Evolutionary conservation across 192 early-diverging fungal genomes (phyloP).

Genomic region (Backusella australiensis): DNA sequence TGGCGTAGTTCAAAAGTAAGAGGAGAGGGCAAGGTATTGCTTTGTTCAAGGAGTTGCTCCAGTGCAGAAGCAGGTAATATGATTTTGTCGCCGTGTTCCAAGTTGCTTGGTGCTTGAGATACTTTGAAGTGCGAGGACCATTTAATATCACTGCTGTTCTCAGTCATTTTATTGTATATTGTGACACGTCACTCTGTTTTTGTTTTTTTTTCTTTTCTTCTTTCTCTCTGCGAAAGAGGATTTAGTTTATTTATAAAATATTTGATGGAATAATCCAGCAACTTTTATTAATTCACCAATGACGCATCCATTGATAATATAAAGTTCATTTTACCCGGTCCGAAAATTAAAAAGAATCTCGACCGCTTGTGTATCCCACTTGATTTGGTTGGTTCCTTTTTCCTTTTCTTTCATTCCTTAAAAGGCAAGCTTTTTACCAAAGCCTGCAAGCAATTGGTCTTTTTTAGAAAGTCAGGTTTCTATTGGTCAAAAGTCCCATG

Average conservation of each 20-base stretch:
- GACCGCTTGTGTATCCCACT: not conserved
- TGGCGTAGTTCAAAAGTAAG: conserved; percentile 59
- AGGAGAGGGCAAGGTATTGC: conserved; percentile 50
- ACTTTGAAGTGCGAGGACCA: conserved; percentile 25
- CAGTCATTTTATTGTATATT: not conserved
- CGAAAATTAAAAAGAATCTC: not conserved
- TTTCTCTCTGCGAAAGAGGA: not conserved
- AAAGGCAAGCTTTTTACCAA: not conserved
- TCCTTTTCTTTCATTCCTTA: not conserved
- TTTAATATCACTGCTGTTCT: not conserved
- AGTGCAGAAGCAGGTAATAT: conserved; percentile 50
- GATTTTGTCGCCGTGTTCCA: conserved; percentile 55
- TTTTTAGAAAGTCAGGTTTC: not conserved
- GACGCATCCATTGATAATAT: not conserved
- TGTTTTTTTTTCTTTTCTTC: not conserved
- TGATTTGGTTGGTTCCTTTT: conserved; percentile 3
- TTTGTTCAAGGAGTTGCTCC: conserved; percentile 42
- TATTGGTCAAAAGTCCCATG: not conserved
- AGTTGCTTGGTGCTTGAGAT: conserved; percentile 1
- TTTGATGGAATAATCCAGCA: not conserved
- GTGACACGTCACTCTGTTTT: not conserved
- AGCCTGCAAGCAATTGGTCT: not conserved
- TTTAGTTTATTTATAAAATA: not conserved
- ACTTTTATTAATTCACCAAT: not conserved
- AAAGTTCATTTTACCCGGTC: not conserved